These are phyloP conservation scores for Brassica balearica DNA, from an alignment of 441 rosid species.

Conservation along the genomic window DNA sequence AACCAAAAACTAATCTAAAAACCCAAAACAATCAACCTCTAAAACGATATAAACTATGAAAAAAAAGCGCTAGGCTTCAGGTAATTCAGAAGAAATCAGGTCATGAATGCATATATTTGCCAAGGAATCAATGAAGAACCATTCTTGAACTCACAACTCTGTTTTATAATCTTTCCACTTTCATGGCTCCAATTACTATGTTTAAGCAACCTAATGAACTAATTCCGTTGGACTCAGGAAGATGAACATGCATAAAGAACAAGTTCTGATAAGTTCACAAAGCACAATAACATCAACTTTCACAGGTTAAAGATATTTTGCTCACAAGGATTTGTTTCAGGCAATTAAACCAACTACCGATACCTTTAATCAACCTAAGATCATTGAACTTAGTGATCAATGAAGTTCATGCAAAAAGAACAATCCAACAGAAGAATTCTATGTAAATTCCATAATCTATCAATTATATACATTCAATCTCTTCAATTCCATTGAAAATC, in stretches of 20 bases:
- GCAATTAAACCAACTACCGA: neutral
- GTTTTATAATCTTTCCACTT: neutral
- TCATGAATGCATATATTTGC: neutral
- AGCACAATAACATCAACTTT: neutral
- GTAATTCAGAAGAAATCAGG: neutral
- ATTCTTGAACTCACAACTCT: neutral
- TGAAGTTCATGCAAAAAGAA: neutral
- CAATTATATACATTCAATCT: neutral
- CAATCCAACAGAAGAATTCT: neutral
- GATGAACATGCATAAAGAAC: neutral
- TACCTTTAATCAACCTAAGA: neutral
- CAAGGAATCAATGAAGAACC: neutral
- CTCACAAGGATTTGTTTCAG: neutral
- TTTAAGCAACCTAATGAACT: neutral
- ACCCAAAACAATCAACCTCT: too few species aligned
- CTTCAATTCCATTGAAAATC: neutral
- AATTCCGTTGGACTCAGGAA: neutral
- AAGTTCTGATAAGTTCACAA: neutral
- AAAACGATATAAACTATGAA: neutral
- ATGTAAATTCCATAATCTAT: neutral
- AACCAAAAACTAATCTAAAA: too few species aligned
- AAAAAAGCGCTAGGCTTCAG: neutral
- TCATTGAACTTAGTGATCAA: neutral
- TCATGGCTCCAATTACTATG: neutral
- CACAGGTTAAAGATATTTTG: neutral